These are phyloP conservation scores for Pachyrhizus erosus DNA, from an alignment of 306 rosid species.

Conservation along the genomic window DNA sequence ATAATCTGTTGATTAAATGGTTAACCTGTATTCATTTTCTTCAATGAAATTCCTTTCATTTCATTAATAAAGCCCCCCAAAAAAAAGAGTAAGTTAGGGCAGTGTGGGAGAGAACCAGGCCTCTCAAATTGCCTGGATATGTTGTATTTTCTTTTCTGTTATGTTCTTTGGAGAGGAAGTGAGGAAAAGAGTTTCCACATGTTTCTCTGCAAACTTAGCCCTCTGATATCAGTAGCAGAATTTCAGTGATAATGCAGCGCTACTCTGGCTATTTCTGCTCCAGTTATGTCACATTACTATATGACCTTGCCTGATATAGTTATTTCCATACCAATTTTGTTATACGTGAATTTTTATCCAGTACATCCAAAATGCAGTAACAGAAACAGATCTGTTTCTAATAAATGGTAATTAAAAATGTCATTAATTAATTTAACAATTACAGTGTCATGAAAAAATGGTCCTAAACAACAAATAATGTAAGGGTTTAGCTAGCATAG, in stretches of 20 bases:
- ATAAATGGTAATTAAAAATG: neutral
- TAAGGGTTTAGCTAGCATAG: neutral
- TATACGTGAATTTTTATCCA: neutral
- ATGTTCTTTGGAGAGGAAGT: neutral
- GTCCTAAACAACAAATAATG: neutral
- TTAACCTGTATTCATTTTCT: neutral
- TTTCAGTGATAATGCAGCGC: neutral
- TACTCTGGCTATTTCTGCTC: neutral
- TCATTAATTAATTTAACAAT: constrained; percentile 12
- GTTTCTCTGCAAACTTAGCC: neutral
- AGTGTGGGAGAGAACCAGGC: neutral
- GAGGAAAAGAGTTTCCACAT: neutral
- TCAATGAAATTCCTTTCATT: neutral
- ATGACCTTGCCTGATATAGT: neutral
- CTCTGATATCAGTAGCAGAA: neutral
- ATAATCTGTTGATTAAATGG: neutral
- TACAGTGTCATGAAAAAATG: neutral
- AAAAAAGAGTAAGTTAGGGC: neutral
- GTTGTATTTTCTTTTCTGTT: neutral
- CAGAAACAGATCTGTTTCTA: neutral
- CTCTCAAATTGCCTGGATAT: neutral
- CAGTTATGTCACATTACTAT: neutral
- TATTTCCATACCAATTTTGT: neutral
- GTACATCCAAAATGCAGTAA: neutral
- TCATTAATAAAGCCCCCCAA: neutral